Evolutionary conservation across 169 alveolate species (phyloP).

Genomic region (Plasmodium reichenowi): DNA sequence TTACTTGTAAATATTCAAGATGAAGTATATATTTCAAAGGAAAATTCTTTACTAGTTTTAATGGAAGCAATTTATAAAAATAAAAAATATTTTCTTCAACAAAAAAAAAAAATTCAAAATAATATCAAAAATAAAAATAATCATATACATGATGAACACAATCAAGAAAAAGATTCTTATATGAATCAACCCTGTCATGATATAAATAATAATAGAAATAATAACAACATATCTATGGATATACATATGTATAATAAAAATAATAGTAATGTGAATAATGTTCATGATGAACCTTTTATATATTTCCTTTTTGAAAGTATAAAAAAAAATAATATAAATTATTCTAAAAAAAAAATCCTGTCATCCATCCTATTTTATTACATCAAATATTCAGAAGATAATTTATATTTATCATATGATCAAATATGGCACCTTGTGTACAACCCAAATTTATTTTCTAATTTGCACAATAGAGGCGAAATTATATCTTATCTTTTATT

Average conservation of each 20-base stretch:
- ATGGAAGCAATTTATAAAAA: slow-evolving; percentile 43
- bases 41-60: slow-evolving; percentile 46
- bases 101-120: background rate
- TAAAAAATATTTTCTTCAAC: slow-evolving; percentile 8
- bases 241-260: too few species aligned
- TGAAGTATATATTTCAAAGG: slow-evolving; percentile 45
- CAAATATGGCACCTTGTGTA: slow-evolving; percentile 32
- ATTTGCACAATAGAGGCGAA: slow-evolving; percentile 31
- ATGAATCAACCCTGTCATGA: too few species aligned
- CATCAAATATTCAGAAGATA: slow-evolving; percentile 18
- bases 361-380: slow-evolving; percentile 1
- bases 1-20: slow-evolving; percentile 12
- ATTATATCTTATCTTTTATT: slow-evolving; percentile 43
- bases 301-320: slow-evolving; percentile 1
- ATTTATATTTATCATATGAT: slow-evolving; percentile 40
- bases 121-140: background rate
- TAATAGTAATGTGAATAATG: too few species aligned
- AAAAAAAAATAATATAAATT: background rate
- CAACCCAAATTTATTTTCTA: slow-evolving; percentile 41
- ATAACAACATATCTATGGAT: too few species aligned
- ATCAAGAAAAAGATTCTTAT: background rate
- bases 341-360: background rate
- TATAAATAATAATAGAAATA: too few species aligned
- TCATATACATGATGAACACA: background rate
- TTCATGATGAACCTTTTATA: background rate